phyloP scores from a whole-genome alignment of 768 basidiomycete genomes.

The Amanita polypyramis region DNA sequence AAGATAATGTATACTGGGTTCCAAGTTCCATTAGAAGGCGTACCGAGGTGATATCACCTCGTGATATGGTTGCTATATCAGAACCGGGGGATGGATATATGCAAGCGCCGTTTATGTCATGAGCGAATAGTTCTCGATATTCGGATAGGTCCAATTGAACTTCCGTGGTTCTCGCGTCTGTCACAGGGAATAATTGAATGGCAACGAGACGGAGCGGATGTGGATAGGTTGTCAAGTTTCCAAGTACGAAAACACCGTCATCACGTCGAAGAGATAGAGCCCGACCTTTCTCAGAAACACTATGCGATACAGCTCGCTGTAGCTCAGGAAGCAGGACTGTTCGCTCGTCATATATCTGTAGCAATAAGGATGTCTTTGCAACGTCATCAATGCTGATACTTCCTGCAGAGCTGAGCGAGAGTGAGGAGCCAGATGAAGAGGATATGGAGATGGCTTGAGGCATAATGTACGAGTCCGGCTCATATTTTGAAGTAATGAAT shows the following conservation, averaged over 20 bases:
- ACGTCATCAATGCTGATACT: not conserved
- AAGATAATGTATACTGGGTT: constrained; percentile 2
- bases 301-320: not conserved
- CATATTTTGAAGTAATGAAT: constrained; percentile 6
- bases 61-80: not conserved
- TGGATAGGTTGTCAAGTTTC: not conserved
- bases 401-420: not conserved
- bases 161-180: not conserved
- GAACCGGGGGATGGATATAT: not conserved
- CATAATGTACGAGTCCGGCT: not conserved
- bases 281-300: not conserved
- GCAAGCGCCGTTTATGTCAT: not conserved
- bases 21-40: constrained; percentile 1
- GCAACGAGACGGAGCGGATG: not conserved
- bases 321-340: not conserved
- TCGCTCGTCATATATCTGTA: not conserved
- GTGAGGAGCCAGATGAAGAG: not conserved
- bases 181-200: not conserved
- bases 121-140: not conserved
- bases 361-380: constrained; percentile 1
- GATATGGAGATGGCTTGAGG: constrained; percentile 6
- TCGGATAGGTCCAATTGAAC: not conserved
- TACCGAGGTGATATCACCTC: not conserved
- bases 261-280: not conserved
- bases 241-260: not conserved